Base-by-base conservation (phyloP, 352 stramenopile genomes). In the Phytophthora pistaciae region DNA sequence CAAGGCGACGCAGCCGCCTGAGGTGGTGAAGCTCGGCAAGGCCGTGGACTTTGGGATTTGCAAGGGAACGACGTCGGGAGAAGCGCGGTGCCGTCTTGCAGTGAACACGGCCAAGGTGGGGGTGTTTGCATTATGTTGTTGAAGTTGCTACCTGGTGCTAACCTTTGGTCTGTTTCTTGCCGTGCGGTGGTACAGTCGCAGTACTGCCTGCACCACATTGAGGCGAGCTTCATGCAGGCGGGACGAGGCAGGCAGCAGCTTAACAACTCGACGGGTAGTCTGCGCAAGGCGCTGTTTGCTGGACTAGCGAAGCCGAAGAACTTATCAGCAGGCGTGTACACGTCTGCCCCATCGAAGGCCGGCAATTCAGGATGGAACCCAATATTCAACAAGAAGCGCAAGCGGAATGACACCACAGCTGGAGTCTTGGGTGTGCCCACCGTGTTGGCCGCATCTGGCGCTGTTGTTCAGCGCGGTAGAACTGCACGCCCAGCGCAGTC, bases 191-290 rank as follows among this genome's bases (percentile, higher is more conserved):
- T 33, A 16, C 56, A 91, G 85, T 85, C 85, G 10, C 86, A 92
- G 49, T 94, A 84, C 44, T 96, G 89, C 52, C 71, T 93, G 63
- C 85, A 94, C 54, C 89, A 96, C 57, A 92, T 96, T 53, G 77
- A 86, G 1, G 74, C 78, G 46, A 87, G 84, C 52, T 94, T 96
- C 56, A 86, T 91, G 54, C 70, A 90, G 13, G 89, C 86, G 8
- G 87, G 89, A 31, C 87, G 83, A 65, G 78, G 82, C 1, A 84
- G 88, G 2, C 86, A 93, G 65, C 87, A 93, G 58, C 85, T 96
- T 9, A 96, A 94, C 52, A 92, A 89, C 60, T 83, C 77, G 23
- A 74, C 89, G 27, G 83, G 80, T 18, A 91, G 68, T 31, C 83
- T 92, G 55, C 84, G 88, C 20, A 93, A 92, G 63, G 71, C 80